These are phyloP conservation scores for Scheffersomyces ergatensis DNA, from an alignment of 805 yeast genomes.

Conservation along the genomic window DNA sequence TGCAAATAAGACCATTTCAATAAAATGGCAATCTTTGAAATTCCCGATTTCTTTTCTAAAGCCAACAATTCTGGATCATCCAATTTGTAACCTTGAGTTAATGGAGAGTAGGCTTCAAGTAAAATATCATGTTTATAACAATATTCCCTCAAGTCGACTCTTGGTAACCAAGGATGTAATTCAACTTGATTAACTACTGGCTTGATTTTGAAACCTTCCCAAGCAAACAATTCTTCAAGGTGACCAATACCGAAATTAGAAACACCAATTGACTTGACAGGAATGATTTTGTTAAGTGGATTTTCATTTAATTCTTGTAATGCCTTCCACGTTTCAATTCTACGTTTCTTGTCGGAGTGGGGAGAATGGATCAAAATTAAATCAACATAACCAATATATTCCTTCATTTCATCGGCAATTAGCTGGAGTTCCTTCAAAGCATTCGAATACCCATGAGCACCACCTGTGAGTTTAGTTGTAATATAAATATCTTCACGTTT, in stretches of 20 bases:
- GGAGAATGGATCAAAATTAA: slow-evolving; percentile 56
- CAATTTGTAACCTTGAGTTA: slow-evolving; percentile 60
- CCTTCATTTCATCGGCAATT: slow-evolving; percentile 29
- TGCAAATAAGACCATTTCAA: slow-evolving; percentile 72
- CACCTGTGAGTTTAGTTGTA: slow-evolving; percentile 31
- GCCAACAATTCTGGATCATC: slow-evolving; percentile 50
- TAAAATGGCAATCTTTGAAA: slow-evolving; percentile 60
- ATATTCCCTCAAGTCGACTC: slow-evolving; percentile 57
- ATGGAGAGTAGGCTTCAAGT: slow-evolving; percentile 79
- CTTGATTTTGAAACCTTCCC: slow-evolving; percentile 46
- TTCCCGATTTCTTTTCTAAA: slow-evolving; percentile 49
- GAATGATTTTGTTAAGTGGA: slow-evolving; percentile 43
- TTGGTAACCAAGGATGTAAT: slow-evolving; percentile 47
- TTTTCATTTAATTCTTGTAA: slow-evolving; percentile 63
- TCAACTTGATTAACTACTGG: slow-evolving; percentile 81
- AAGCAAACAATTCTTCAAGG: slow-evolving; percentile 55
- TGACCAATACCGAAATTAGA: slow-evolving; percentile 68
- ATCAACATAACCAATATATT: slow-evolving; percentile 36
- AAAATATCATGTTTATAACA: slow-evolving; percentile 54
- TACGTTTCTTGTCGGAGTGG: slow-evolving; percentile 24
- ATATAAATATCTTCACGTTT: slow-evolving; percentile 33
- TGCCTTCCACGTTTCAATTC: slow-evolving; percentile 68
- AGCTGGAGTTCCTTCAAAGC: slow-evolving; percentile 26
- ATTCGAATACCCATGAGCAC: slow-evolving; percentile 33
- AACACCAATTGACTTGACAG: slow-evolving; percentile 69